phyloP scores from a whole-genome alignment of 1,139 yeast genomes.

The Wickerhamomyces sp. region DNA sequence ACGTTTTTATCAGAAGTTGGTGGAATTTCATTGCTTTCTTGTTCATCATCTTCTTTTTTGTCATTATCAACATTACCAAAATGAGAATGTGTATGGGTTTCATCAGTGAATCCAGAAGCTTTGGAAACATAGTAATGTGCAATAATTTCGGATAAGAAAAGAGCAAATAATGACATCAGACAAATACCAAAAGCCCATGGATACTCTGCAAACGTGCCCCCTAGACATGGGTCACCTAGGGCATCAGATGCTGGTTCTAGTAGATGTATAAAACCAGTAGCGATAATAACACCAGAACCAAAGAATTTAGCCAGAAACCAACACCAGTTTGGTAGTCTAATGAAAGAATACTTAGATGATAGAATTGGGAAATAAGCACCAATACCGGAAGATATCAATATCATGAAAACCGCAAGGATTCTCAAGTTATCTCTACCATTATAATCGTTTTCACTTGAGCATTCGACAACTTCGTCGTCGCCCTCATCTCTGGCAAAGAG shows the following conservation, averaged over 20 bases:
- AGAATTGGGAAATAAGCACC: constrained; percentile 61
- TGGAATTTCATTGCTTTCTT: constrained; percentile 1
- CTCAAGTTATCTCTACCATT: constrained; percentile 46
- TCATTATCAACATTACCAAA: constrained; percentile 23
- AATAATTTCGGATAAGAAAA: constrained; percentile 53
- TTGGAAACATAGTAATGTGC: constrained; percentile 44
- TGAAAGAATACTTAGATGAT: constrained; percentile 48
- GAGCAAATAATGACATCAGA: constrained; percentile 44
- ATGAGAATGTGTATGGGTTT: constrained; percentile 50
- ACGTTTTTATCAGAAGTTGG: not conserved
- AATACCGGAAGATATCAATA: constrained; percentile 49
- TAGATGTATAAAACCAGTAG: constrained; percentile 81
- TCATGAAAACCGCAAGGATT: constrained; percentile 58
- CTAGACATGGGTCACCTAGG: constrained; percentile 48
- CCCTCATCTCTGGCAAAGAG: constrained; percentile 19
- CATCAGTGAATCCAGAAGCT: constrained; percentile 25
- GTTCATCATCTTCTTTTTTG: constrained; percentile 6
- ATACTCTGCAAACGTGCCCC: constrained; percentile 49
- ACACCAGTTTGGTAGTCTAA: constrained; percentile 53
- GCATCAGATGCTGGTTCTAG: constrained; percentile 69
- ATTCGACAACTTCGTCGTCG: constrained; percentile 8
- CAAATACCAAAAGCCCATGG: constrained; percentile 66
- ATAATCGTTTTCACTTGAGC: constrained; percentile 28
- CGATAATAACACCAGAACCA: constrained; percentile 87
- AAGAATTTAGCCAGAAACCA: constrained; percentile 74